Conservation (phyloP, 2,329 filamentous ascomycete species). For the Fusarium cicatricum region DNA sequence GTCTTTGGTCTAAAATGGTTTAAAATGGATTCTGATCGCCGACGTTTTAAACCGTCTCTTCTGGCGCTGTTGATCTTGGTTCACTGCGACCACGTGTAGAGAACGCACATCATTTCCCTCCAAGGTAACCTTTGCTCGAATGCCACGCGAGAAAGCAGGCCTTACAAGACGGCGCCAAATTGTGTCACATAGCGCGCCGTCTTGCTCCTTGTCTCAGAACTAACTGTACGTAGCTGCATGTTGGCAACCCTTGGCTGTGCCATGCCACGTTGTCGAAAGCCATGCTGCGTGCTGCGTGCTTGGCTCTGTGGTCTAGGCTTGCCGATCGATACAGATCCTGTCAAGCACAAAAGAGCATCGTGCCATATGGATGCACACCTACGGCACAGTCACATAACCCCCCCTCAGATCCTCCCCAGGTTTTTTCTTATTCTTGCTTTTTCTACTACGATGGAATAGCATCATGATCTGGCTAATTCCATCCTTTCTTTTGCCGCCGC, state of each 20-base stretch:
- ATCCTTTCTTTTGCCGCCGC: background rate
- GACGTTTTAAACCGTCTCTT: background rate
- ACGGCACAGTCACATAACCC: conserved; percentile 21
- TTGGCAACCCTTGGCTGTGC: background rate
- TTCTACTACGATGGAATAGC: background rate
- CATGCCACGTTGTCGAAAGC: conserved; percentile 20
- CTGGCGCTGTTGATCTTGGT: background rate
- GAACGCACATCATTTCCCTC: conserved; percentile 16
- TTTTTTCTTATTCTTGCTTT: conserved; percentile 1
- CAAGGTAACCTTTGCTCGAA: conserved; percentile 11
- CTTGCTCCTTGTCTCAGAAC: background rate
- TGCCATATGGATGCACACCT: conserved; percentile 22
- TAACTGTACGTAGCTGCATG: no score
- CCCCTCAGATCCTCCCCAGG: conserved; percentile 13
- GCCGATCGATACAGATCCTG: background rate
- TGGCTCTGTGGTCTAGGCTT: conserved; percentile 10
- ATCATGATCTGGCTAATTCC: background rate
- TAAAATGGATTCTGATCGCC: background rate
- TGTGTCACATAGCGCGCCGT: conserved; percentile 14
- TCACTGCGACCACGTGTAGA: conserved; percentile 22
- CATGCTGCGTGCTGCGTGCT: background rate
- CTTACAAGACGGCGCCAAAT: conserved; percentile 1
- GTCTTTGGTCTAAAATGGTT: no score
- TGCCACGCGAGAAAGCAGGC: conserved; percentile 30
- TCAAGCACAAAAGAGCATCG: conserved; percentile 13